These are phyloP conservation scores for Maudiozyma humilis DNA, from an alignment of 1,139 yeast genomes.

Conservation along the genomic window DNA sequence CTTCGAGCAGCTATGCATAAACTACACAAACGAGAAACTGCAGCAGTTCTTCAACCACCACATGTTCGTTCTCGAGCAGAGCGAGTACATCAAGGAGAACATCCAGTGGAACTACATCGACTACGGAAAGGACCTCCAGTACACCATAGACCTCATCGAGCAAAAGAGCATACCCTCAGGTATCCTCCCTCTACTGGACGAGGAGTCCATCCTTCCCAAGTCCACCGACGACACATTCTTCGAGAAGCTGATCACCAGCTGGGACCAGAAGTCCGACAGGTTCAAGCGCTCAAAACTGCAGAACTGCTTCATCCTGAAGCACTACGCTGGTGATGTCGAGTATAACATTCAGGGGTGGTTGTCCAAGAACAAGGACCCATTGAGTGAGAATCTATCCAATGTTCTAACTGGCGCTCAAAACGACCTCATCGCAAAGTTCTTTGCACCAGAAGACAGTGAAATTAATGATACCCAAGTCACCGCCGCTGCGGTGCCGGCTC, in stretches of 20 bases:
- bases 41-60: constrained; percentile 98
- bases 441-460: constrained; percentile 24
- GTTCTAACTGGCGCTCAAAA: constrained; percentile 52
- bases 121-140: constrained; percentile 93
- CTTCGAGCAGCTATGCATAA: constrained; percentile 93
- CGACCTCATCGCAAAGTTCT: constrained; percentile 42
- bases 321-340: constrained; percentile 93
- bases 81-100: constrained; percentile 86
- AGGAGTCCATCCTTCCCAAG: constrained; percentile 91
- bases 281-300: constrained; percentile 63
- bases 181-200: constrained; percentile 80
- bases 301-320: constrained; percentile 71
- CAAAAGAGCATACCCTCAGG: constrained; percentile 64
- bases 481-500: no score
- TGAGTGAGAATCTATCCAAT: constrained; percentile 64
- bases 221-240: constrained; percentile 78
- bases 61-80: constrained; percentile 93
- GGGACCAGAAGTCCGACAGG: constrained; percentile 52
- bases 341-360: constrained; percentile 90
- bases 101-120: constrained; percentile 96
- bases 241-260: constrained; percentile 61
- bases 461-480: constrained; percentile 7
- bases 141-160: constrained; percentile 89
- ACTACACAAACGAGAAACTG: constrained; percentile 89
- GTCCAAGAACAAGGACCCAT: constrained; percentile 89